Percentiles rank a stretch among this genome's conserved stretches.
Evolutionary conservation across 2,329 filamentous ascomycete genomes (phyloP).

Genomic region (Talaromyces sp.): DNA sequence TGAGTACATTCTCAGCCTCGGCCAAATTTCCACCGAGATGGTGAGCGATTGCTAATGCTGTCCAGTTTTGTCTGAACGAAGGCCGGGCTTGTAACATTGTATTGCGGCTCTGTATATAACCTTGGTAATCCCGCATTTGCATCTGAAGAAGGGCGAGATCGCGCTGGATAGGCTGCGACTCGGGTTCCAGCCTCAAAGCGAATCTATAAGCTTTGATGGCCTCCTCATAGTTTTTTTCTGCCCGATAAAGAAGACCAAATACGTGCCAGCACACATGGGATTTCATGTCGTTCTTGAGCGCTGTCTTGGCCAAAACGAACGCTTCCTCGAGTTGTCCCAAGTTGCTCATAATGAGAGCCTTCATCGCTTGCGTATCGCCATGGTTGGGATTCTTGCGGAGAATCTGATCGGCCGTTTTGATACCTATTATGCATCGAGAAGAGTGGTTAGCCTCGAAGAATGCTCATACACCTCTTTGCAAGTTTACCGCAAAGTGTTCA

Average conservation of each 20-base stretch:
- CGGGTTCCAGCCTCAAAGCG: constrained; percentile 87
- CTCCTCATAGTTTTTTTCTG: constrained; percentile 96
- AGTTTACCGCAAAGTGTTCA: constrained; percentile 9
- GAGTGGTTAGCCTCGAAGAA: not conserved
- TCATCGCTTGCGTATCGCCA: constrained; percentile 99
- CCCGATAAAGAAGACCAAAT: constrained; percentile 88
- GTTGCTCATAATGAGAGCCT: constrained; percentile 91
- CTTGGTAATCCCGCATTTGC: constrained; percentile 93
- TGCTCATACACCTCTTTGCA: not conserved
- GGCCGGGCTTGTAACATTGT: constrained; percentile 84
- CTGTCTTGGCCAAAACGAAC: constrained; percentile 86
- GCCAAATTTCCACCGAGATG: constrained; percentile 81
- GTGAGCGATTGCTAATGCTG: constrained; percentile 88
- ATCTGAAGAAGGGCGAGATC: constrained; percentile 90
- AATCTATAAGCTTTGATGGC: constrained; percentile 99
- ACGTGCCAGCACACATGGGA: constrained; percentile 99
- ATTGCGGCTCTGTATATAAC: constrained; percentile 84
- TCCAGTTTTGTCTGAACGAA: constrained; percentile 88
- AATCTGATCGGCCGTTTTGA: constrained; percentile 95
- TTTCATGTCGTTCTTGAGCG: constrained; percentile 94
- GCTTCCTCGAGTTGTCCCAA: constrained; percentile 92
- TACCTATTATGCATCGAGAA: constrained; percentile 50
- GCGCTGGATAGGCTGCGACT: constrained; percentile 87
- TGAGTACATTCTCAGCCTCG: constrained; percentile 86
- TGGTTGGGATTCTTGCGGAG: constrained; percentile 91